Percentiles rank a stretch among this genome's conserved stretches.
phyloP scores from a whole-genome alignment of 164 flowering plant species.

The Umbilicus rupestris region DNA sequence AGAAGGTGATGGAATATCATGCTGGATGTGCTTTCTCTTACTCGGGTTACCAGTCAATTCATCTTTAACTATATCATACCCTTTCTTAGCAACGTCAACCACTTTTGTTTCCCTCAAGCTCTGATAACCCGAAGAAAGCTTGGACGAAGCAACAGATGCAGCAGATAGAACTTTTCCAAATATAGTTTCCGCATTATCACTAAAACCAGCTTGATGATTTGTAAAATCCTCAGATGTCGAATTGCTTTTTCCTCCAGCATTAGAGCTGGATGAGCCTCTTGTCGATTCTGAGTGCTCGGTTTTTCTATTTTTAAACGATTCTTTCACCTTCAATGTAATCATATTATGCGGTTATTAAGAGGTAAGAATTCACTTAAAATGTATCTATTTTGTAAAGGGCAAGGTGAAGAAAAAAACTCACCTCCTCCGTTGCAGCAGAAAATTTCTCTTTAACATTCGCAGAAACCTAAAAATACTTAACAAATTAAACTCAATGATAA shows the following conservation, averaged over 20 bases:
- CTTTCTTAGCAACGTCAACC: slow-evolving; percentile 67
- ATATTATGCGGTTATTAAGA: neutral
- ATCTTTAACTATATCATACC: slow-evolving; percentile 72
- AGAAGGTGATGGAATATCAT: slow-evolving; percentile 35
- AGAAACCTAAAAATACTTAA: slow-evolving; percentile 44
- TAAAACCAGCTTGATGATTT: slow-evolving; percentile 33
- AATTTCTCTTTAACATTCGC: slow-evolving; percentile 74
- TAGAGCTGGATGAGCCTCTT: slow-evolving; percentile 21
- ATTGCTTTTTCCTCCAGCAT: slow-evolving; percentile 22
- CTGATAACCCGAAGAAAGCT: slow-evolving; percentile 48
- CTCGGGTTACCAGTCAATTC: slow-evolving; percentile 59
- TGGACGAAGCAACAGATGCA: slow-evolving; percentile 46
- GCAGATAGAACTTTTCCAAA: slow-evolving; percentile 48
- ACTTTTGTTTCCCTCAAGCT: slow-evolving; percentile 70
- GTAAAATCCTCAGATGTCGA: slow-evolving; percentile 29
- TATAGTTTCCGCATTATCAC: slow-evolving; percentile 34
- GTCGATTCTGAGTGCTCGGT: slow-evolving; percentile 33
- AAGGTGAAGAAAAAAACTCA: too few relatives aligned
- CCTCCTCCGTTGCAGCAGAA: slow-evolving; percentile 77
- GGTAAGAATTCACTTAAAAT: neutral
- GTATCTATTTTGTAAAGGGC: too few relatives aligned
- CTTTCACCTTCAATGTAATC: slow-evolving; percentile 56
- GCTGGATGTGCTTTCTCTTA: slow-evolving; percentile 51
- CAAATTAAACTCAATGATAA: neutral
- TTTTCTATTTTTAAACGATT: slow-evolving; percentile 49